Evolutionary conservation across 225 moss, liverwort and hornwort genomes (phyloP).

Genomic region (Lunularia cruciata): DNA sequence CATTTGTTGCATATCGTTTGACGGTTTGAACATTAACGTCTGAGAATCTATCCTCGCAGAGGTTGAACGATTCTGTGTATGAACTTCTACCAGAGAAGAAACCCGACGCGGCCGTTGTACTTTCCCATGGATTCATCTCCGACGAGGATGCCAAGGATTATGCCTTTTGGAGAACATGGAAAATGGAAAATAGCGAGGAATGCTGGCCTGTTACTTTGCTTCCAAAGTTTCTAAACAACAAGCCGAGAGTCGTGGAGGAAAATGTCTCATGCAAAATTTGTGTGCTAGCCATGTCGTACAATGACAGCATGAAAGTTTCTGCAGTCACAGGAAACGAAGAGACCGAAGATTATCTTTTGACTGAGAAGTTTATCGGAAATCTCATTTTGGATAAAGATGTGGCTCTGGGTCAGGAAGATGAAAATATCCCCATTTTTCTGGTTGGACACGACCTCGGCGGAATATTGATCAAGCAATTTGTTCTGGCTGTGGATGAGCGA

Average conservation of each 20-base stretch:
- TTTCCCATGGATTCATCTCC: slow-evolving; percentile 11
- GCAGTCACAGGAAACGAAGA: too few species aligned
- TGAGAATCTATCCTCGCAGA: too few species aligned
- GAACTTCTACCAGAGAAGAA: not conserved
- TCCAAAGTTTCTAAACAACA: slow-evolving; percentile 12
- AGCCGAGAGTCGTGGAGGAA: too few species aligned
- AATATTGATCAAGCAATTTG: slow-evolving; percentile 11
- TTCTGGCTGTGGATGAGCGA: not conserved
- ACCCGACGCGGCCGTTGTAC: slow-evolving; percentile 16
- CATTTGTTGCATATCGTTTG: too few species aligned
- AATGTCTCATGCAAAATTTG: too few species aligned
- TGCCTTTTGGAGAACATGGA: slow-evolving; percentile 24
- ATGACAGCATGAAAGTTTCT: too few species aligned
- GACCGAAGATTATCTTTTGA: too few species aligned
- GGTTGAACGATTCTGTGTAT: slow-evolving; percentile 18
- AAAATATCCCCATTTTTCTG: slow-evolving; percentile 13
- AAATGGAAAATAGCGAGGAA: slow-evolving; percentile 8
- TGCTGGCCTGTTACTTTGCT: slow-evolving; percentile 14
- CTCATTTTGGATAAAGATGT: too few species aligned
- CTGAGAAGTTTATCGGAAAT: too few species aligned
- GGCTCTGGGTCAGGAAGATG: too few species aligned
- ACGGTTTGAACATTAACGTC: too few species aligned
- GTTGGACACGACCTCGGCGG: slow-evolving; percentile 26
- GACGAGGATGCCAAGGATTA: not conserved
- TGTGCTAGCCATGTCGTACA: too few species aligned